These are phyloP conservation scores for Phaeosphaeria sp. DNA, from an alignment of 2,329 filamentous ascomycete genomes.

Conservation along the genomic window DNA sequence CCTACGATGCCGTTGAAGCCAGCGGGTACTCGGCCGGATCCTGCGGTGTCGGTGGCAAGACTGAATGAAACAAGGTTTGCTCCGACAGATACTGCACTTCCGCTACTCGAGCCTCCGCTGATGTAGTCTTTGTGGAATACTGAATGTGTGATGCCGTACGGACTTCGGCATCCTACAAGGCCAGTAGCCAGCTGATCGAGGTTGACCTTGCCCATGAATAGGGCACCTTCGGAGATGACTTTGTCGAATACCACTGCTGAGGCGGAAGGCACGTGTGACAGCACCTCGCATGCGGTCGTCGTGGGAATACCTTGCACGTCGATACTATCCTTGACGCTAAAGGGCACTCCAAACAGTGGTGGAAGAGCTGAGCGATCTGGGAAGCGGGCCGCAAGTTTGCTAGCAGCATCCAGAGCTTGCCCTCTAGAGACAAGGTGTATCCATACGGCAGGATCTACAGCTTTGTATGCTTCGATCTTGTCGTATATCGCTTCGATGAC, in stretches of 20 bases:
- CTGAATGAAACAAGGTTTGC: conserved; percentile 62
- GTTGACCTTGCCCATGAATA: conserved; percentile 67
- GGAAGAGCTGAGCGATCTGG: conserved; percentile 49
- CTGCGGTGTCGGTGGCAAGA: conserved; percentile 64
- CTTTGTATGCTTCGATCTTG: conserved; percentile 58
- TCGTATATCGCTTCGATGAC: conserved; percentile 55
- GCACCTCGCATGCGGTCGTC: conserved; percentile 60
- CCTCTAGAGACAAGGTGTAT: conserved; percentile 53
- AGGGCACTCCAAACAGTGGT: conserved; percentile 64
- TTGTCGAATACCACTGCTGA: conserved; percentile 61
- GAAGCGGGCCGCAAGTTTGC: conserved; percentile 51
- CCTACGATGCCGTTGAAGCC: conserved; percentile 64
- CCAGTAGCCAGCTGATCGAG: conserved; percentile 70
- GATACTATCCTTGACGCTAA: conserved; percentile 64
- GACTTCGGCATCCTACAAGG: conserved; percentile 64
- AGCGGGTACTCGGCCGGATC: conserved; percentile 60
- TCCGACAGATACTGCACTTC: conserved; percentile 62
- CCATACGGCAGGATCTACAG: conserved; percentile 60
- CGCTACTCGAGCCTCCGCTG: conserved; percentile 64
- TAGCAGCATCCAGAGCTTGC: conserved; percentile 51
- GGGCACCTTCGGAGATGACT: conserved; percentile 59
- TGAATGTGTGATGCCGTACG: conserved; percentile 64
- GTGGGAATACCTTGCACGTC: conserved; percentile 60
- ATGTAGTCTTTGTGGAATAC: conserved; percentile 60
- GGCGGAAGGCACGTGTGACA: conserved; percentile 54